These are phyloP conservation scores for Acanthamoeba lenticulata DNA, from an alignment of 208 protist genomes.

Conservation along the genomic window DNA sequence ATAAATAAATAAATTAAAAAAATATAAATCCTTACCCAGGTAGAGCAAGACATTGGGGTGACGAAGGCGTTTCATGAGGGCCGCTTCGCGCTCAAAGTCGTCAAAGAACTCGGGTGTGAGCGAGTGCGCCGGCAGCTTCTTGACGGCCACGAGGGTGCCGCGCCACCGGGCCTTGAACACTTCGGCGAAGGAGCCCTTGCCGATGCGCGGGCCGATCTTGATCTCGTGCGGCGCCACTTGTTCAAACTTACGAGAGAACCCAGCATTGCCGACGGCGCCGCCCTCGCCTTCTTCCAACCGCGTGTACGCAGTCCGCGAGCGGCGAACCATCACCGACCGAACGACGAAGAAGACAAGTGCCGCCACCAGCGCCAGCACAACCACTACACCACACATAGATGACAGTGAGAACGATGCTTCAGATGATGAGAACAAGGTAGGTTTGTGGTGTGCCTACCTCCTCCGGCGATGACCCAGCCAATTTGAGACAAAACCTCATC, in stretches of 20 bases:
- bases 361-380: neutral
- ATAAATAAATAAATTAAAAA: too few relatives aligned
- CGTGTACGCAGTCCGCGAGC: neutral
- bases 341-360: neutral
- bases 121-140: constrained; percentile 40
- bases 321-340: neutral
- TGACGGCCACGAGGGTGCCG: constrained; percentile 35
- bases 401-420: neutral
- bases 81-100: constrained; percentile 55
- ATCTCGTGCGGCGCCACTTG: neutral
- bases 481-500: neutral
- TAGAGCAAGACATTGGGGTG: constrained; percentile 52
- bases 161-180: constrained; percentile 49
- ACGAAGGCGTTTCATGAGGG: constrained; percentile 28
- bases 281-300: constrained; percentile 11
- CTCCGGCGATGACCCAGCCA: constrained; percentile 22
- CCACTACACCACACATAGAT: neutral
- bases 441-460: neutral
- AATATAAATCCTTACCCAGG: neutral
- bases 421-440: neutral
- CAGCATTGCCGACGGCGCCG: neutral
- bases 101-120: constrained; percentile 37
- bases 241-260: constrained; percentile 29
- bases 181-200: constrained; percentile 52
- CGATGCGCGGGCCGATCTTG: constrained; percentile 53